These are phyloP conservation scores for Coniochaeta sp. DNA, from an alignment of 2,329 filamentous ascomycete species.

Conservation along the genomic window DNA sequence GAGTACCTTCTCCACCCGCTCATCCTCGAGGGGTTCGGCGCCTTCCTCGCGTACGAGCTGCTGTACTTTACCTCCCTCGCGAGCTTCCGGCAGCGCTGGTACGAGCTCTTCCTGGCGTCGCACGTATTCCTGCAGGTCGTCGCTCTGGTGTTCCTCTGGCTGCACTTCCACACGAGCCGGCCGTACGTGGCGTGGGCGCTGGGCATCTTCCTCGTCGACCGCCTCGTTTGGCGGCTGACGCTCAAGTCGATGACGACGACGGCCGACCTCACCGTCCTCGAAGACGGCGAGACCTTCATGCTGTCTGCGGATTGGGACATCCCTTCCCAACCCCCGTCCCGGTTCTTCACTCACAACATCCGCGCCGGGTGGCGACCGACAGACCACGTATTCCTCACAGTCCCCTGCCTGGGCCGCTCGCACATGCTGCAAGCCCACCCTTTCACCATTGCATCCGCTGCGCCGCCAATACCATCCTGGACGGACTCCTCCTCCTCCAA, in stretches of 20 bases:
- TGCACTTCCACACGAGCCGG: constrained; percentile 47
- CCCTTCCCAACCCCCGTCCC: constrained; percentile 7
- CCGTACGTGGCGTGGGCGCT: constrained; percentile 47
- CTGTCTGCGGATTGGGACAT: constrained; percentile 32
- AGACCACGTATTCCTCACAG: constrained; percentile 56
- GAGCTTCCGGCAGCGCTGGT: constrained; percentile 52
- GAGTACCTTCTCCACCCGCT: constrained; percentile 44
- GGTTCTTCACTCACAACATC: constrained; percentile 25
- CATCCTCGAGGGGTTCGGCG: constrained; percentile 45
- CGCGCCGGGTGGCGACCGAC: constrained; percentile 50
- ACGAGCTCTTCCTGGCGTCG: constrained; percentile 53
- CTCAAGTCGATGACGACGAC: constrained; percentile 40
- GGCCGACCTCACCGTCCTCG: constrained; percentile 44
- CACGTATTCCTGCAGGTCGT: constrained; percentile 51
- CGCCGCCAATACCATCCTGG: constrained; percentile 25
- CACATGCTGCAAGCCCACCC: constrained; percentile 56
- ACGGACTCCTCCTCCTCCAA: background rate
- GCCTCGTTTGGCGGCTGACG: constrained; percentile 48
- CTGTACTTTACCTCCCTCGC: constrained; percentile 55
- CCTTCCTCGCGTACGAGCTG: constrained; percentile 52
- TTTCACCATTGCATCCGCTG: constrained; percentile 59
- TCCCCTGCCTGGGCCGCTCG: constrained; percentile 45
- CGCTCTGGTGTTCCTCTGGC: constrained; percentile 49
- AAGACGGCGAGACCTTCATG: constrained; percentile 49
- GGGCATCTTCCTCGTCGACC: constrained; percentile 49